Evolutionary conservation across 1,284 basidiomycete species (phyloP), one percentile per base, ranked within the genome.

Genomic region (Schizophyllum commune): DNA sequence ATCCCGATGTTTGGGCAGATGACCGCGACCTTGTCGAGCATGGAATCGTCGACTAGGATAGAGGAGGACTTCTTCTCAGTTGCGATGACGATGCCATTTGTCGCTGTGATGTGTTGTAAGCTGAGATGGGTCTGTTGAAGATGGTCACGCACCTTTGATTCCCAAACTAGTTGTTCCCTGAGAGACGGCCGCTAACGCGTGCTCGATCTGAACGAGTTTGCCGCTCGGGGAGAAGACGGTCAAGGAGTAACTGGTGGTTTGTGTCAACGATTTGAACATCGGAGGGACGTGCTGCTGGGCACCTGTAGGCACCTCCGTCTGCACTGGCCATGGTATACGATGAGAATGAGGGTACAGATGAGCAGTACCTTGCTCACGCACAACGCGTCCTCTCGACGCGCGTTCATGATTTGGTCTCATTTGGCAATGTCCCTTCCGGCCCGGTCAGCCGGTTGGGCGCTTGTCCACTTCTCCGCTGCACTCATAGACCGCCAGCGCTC

Each of bases 21-120:
- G 59, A 95, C 82, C 3, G 94, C 91, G 64, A 99, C 94, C 77
- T 98, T 98, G 74, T 99, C 97, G 65, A 99, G 84, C 80, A 96
- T 93, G 17, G 92, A 92, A 75, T 98, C 94, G 79, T 99, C 97
- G 66, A 99, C 94, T 64, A 99, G 85, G 68, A 98, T 89, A 19
- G 97, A 99, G 17, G 96, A 94, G 8, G 95, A 87, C 77, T 98
- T 98, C 87, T 99, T 99, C 80, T 99, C 97, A 2, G 97, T 98
- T 32, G 97, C 97, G 68, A 99, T 95, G 65, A 99, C 97, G 68
- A 99, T 95, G 60, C 97, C 97, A 75, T 99, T 98, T 53, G 96
- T 92, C 39, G 97, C 96, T 98, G 74, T 5, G 65, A 55, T 65
- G 60, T 56, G 58, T 55, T 61, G 62, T 13, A 65, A 52, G 68